Evolutionary conservation across 2,329 filamentous ascomycete species (phyloP).

Genomic region (Claviceps sp.): DNA sequence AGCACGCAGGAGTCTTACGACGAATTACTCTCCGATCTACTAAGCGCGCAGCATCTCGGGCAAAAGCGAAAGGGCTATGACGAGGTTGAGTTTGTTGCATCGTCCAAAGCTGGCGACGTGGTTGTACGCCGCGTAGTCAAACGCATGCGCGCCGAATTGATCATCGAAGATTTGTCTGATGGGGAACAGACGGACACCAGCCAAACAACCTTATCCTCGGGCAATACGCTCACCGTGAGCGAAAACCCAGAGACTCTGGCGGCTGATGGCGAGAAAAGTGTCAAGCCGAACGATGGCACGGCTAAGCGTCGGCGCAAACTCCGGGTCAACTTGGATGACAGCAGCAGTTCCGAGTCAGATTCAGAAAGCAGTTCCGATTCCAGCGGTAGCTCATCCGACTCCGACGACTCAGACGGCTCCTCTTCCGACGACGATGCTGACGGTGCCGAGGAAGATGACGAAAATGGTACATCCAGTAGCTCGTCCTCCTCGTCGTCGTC

Average conservation of each 20-base stretch:
- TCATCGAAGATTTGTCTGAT: conserved; percentile 41
- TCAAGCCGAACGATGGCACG: conserved; percentile 32
- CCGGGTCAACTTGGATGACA: conserved; percentile 31
- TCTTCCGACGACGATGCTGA: conserved; percentile 12
- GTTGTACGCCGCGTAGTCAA: conserved; percentile 45
- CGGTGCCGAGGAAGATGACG: conserved; percentile 5
- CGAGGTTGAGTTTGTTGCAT: conserved; percentile 37
- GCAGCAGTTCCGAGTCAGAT: conserved; percentile 23
- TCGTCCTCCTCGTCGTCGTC: conserved; percentile 29
- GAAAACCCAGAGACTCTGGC: conserved; percentile 14
- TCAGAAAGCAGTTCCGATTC: conserved; percentile 17
- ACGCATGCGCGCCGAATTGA: conserved; percentile 48
- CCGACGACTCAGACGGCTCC: conserved; percentile 20
- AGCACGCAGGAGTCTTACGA: conserved; percentile 40
- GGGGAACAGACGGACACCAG: conserved; percentile 27
- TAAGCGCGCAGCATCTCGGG: conserved; percentile 21
- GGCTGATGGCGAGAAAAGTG: conserved; percentile 23
- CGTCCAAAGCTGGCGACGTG: conserved; percentile 32
- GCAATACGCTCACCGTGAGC: conserved; percentile 14
- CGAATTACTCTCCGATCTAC: conserved; percentile 37
- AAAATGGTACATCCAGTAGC: conserved; percentile 25
- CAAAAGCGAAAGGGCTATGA: conserved; percentile 37
- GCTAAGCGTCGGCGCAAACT: conserved; percentile 40
- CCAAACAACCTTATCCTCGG: conserved; percentile 17
- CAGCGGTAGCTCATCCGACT: conserved; percentile 26